Evolutionary conservation across 2,329 filamentous ascomycete species (phyloP), one percentile per base, ranked within the genome.

Genomic region (Aspergillus tamarii): DNA sequence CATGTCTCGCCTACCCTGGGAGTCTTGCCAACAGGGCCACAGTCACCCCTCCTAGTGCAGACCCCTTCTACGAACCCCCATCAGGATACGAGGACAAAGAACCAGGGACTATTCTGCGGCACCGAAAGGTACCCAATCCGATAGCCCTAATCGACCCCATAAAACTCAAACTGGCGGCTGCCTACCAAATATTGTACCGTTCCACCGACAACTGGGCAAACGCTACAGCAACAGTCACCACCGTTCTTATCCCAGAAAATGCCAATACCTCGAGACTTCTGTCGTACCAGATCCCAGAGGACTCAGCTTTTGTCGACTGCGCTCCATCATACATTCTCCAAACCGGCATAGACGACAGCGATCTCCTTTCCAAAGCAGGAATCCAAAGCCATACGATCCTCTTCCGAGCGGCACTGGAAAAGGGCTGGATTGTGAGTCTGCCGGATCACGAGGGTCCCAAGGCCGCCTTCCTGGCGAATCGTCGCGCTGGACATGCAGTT

Each of bases 321-420:
- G 52, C 59, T 11, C 59, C 59, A 5, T 61, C 59, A 8, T 61
- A 61, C 11, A n/a, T 23, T 4, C 32, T 61, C 4, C 59, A 55
- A 26, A 39, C 16, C 1, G 36, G 36, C 36, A 41, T 41, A 19
- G 8, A 19, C 0, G 36, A 41, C 36, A 41, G 16, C 7, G 36
- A 41, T 8, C 8, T 41, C 7, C 16, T 41, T 41, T 41, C 36
- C 16, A 41, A 41, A 41, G 7, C 7, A 9, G 6, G 2, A 41
- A 41, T 41, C 16, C 36, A 41, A 9, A 19, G 36, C 3, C 36
- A 41, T 19, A 41, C 36, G 2, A 1, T n/a, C 1, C 36, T 41
- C 1, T 41, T 41, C 16, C 2, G 36, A 9, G 36, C 36, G 2
- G 36, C 36, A 3, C 16, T 41, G 7, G 36, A 41, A 19, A 41